Evolutionary conservation across 2,329 filamentous ascomycete species (phyloP), one percentile per base, ranked within the genome.

Genomic region (Onygenales sp.): DNA sequence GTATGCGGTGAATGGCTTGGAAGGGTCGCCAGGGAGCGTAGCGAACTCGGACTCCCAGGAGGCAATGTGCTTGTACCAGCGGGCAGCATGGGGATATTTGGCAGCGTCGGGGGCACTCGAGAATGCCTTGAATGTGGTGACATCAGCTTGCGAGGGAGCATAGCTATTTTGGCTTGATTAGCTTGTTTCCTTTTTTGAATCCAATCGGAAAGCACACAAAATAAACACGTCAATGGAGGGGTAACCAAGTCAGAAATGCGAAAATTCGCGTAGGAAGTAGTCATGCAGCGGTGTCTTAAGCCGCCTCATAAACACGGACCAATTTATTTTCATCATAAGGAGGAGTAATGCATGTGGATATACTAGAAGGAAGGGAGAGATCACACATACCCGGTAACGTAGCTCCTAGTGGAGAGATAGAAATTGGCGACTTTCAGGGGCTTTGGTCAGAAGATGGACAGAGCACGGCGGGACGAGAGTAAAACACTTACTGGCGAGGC

Each of bases 11-110:
- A 86, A 88, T 62, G 86, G 80, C 80, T 93, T 90, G 73, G 87
- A 86, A 65, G 91, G 83, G 77, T 97, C 92, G 74, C 93, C 93
- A 55, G 89, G 82, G 51, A 98, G 87, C 61, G 84, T 87, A 67
- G 86, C 80, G 79, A 97, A 97, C 75, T 97, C 92, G 63, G 86
- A 81, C 81, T 94, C 85, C 79, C 88, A 95, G 65, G 87, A 87
- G 73, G 87, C 83, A 70, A 96, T 88, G 84, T 98, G 92, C 84
- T 94, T 95, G 85, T 95, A 96, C 93, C 93, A 98, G 75, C 93
- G 87, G 70, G 88, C 89, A 69, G 87, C 90, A 78, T 95, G 81
- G 68, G 92, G 90, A 84, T 87, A 95, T 80, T 95, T 95, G 73
- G 80, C 79, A 67, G 86, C 82, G 63, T 86, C 84, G 65, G 93